Percentiles rank a stretch among this genome's conserved stretches.
phyloP scores from a whole-genome alignment of 768 basidiomycete genomes.

The Tricholoma sp. region DNA sequence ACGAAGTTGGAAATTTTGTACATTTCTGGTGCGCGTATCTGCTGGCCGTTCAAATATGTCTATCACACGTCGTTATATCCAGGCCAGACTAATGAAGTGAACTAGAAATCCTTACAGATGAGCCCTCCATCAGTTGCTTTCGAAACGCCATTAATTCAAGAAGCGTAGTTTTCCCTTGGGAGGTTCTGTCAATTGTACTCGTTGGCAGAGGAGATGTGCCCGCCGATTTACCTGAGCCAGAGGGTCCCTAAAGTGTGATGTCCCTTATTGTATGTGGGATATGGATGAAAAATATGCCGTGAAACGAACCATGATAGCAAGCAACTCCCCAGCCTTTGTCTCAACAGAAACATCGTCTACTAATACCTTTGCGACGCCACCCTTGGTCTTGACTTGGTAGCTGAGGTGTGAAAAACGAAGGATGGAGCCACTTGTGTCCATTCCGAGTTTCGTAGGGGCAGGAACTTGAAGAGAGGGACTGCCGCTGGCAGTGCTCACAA shows the following conservation, averaged over 20 bases:
- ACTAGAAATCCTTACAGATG: constrained; percentile 20
- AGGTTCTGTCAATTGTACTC: background rate
- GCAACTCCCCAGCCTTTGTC: constrained; percentile 32
- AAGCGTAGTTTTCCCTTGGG: constrained; percentile 38
- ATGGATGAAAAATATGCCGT: background rate
- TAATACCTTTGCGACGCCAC: constrained; percentile 22
- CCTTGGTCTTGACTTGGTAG: constrained; percentile 24
- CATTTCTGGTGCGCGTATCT: constrained; percentile 24
- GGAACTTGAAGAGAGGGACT: too few relatives aligned
- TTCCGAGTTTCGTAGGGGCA: background rate
- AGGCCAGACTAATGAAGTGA: background rate
- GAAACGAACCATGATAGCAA: constrained; percentile 37
- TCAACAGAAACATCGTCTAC: constrained; percentile 37
- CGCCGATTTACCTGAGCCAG: constrained; percentile 32
- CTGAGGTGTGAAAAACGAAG: constrained; percentile 30
- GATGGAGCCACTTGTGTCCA: constrained; percentile 16
- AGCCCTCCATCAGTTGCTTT: constrained; percentile 25
- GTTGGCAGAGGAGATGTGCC: background rate
- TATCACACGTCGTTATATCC: constrained; percentile 5
- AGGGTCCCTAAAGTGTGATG: constrained; percentile 29
- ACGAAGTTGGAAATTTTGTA: constrained; percentile 44
- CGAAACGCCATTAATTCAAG: constrained; percentile 41
- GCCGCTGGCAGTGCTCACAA: too few relatives aligned
- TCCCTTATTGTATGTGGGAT: background rate
- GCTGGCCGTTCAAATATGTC: constrained; percentile 28